phyloP scores from a whole-genome alignment of 768 basidiomycete genomes.

The Boletus vermiculosoides region DNA sequence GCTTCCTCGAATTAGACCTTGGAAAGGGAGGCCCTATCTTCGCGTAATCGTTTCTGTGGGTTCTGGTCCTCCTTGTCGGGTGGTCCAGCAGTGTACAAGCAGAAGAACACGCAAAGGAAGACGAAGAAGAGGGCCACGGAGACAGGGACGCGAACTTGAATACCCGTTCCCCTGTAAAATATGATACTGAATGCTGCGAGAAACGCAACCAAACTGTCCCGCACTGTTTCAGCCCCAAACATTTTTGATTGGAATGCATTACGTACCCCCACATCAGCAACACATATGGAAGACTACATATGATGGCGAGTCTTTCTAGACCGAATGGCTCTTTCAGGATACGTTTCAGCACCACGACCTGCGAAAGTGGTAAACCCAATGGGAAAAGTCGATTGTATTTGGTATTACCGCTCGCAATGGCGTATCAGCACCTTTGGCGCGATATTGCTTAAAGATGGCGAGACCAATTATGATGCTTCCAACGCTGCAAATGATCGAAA shows the following conservation, averaged over 20 bases:
- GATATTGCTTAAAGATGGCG: constrained; percentile 33
- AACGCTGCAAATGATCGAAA: constrained; percentile 28
- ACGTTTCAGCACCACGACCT: constrained; percentile 29
- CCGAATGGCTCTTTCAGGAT: constrained; percentile 28
- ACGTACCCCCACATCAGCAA: constrained; percentile 41
- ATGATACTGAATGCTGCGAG: constrained; percentile 29
- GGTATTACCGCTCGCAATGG: constrained; percentile 28
- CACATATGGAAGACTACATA: constrained; percentile 42
- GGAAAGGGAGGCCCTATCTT: background rate
- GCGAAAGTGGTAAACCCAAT: background rate
- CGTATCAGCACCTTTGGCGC: constrained; percentile 32
- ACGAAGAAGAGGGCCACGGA: constrained; percentile 24
- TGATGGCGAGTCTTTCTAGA: constrained; percentile 38
- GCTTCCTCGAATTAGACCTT: constrained; percentile 1
- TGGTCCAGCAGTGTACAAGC: constrained; percentile 25
- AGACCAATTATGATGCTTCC: constrained; percentile 33
- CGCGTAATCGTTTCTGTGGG: background rate
- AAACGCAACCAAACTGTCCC: constrained; percentile 36
- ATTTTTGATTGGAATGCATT: background rate
- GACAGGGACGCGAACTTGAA: constrained; percentile 28
- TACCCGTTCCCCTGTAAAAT: constrained; percentile 29
- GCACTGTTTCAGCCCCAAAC: background rate
- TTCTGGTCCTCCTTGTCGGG: constrained; percentile 16
- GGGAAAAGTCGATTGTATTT: background rate
- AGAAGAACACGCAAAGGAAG: constrained; percentile 29